Evolutionary conservation across 495 filamentous ascomycete species (phyloP), one percentile per base, ranked within the genome.

Genomic region (Neurospora sp.): DNA sequence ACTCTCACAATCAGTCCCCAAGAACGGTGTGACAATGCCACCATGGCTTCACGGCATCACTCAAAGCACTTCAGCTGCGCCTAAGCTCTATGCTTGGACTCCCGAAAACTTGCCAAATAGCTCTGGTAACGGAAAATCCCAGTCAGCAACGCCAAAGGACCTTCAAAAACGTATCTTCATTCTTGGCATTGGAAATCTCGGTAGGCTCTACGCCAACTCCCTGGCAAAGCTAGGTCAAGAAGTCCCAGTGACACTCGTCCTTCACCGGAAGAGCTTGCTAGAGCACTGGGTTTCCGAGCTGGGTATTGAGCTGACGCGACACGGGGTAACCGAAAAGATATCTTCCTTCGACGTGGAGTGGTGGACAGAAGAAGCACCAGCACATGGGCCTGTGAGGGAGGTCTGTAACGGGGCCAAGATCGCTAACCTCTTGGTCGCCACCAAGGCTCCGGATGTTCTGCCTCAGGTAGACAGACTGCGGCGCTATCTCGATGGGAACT

Each of bases 381-480:
- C 38, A 9, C n/a, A 37, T 5, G 77, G 78, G 10, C 76, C 78
- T 40, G 70, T 75, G 35, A 46, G 71, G 69, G 79, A 83, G 44
- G 75, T 80, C 23, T 76, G 75, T n/a, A 49, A 44, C 2, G 79
- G 76, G 11, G 12, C n/a, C 35, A 62, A 46, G n/a, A 94, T 97
- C 69, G 80, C 89, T 70, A 91, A 92, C 78, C 86, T 97, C 49
- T 88, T 97, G 74, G 82, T 97, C 12, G 86, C 90, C 9, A 90
- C 88, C 35, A 96, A 96, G 80, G 87, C 92, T 1, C 79, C 86
- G 6, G 78, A 87, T 39, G 91, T 91, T 2, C 79, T 89, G 31
- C 79, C 84, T 0, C 91, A 92, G 35, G 81, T 96, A 16, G 78
- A 85, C 27, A 77, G 84, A 6, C 81, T 96, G 16, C 83, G 84